These are phyloP conservation scores for Hamigera avellanea DNA, from an alignment of 495 filamentous ascomycete genomes.

Conservation along the genomic window DNA sequence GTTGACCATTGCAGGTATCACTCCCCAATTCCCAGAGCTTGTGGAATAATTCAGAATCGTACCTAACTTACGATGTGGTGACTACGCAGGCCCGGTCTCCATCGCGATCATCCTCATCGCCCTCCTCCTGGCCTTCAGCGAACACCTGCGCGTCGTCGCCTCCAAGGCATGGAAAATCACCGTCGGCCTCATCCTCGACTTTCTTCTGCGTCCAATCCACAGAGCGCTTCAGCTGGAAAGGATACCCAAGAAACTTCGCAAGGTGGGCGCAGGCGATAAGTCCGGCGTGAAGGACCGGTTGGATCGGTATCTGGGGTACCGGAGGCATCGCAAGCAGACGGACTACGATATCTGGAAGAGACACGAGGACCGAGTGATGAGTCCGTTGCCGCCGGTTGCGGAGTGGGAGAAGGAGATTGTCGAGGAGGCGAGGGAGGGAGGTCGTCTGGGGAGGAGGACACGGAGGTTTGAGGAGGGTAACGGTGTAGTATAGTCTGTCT, in stretches of 20 bases:
- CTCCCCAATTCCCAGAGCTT: neutral
- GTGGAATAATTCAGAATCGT: neutral
- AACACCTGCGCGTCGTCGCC: constrained; percentile 20
- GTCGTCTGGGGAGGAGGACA: too few species aligned
- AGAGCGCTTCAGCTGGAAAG: constrained; percentile 7
- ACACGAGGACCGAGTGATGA: too few species aligned
- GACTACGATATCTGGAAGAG: constrained; percentile 28
- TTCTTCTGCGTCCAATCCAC: constrained; percentile 10
- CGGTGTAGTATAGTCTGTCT: too few species aligned
- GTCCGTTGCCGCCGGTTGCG: too few species aligned
- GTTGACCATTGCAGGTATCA: constrained; percentile 23
- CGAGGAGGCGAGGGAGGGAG: too few species aligned
- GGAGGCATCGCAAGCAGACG: constrained; percentile 9
- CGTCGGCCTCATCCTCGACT: constrained; percentile 14
- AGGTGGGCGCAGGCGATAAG: constrained; percentile 3
- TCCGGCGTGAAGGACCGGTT: constrained; percentile 14
- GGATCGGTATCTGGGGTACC: constrained; percentile 17
- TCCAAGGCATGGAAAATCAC: constrained; percentile 16
- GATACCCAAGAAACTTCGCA: neutral
- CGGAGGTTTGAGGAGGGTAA: too few species aligned
- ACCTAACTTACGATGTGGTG: neutral
- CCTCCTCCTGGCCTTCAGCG: constrained; percentile 32
- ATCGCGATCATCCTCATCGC: constrained; percentile 31
- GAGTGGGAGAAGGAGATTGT: too few species aligned
- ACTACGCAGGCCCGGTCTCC: constrained; percentile 23